These are phyloP conservation scores for Aspergillus thermomutatus DNA, from an alignment of 2,329 filamentous ascomycete species.

Conservation along the genomic window DNA sequence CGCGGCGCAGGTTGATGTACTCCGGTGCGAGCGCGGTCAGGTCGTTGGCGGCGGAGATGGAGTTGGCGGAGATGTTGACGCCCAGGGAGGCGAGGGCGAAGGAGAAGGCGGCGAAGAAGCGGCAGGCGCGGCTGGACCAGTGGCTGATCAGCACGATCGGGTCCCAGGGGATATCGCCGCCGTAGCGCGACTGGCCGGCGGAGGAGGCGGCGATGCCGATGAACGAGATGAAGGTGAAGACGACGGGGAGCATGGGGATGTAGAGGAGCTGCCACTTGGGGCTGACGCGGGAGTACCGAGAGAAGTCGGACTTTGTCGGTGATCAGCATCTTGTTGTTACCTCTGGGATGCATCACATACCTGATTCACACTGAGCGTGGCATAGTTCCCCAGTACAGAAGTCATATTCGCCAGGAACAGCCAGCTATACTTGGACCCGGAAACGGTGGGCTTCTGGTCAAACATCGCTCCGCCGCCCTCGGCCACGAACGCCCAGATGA, in stretches of 20 bases:
- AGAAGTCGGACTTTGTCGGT: conserved; percentile 53
- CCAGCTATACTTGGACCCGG: conserved; percentile 53
- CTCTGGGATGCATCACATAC: conserved; percentile 10
- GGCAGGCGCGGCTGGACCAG: conserved; percentile 39
- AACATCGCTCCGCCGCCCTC: conserved; percentile 52
- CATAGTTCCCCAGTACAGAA: conserved; percentile 50
- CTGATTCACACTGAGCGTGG: conserved; percentile 52
- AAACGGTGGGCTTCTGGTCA: conserved; percentile 43
- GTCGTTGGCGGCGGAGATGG: conserved; percentile 49
- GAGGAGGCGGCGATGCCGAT: conserved; percentile 44
- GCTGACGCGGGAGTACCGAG: conserved; percentile 48
- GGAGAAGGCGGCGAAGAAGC: conserved; percentile 51
- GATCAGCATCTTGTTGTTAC: background rate
- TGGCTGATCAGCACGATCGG: conserved; percentile 40
- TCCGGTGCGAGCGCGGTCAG: conserved; percentile 53
- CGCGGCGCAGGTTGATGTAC: conserved; percentile 56
- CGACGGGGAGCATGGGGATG: conserved; percentile 49
- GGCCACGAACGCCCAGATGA: conserved; percentile 60
- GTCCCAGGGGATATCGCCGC: conserved; percentile 41
- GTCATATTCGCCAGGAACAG: conserved; percentile 51
- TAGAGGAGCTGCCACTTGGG: conserved; percentile 51
- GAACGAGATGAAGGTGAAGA: conserved; percentile 54
- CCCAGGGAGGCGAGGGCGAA: conserved; percentile 56
- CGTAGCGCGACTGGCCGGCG: conserved; percentile 37
- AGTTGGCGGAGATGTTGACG: conserved; percentile 57